phyloP scores from a whole-genome alignment of 139 green algal species.

The Coccomyxa sp. region DNA sequence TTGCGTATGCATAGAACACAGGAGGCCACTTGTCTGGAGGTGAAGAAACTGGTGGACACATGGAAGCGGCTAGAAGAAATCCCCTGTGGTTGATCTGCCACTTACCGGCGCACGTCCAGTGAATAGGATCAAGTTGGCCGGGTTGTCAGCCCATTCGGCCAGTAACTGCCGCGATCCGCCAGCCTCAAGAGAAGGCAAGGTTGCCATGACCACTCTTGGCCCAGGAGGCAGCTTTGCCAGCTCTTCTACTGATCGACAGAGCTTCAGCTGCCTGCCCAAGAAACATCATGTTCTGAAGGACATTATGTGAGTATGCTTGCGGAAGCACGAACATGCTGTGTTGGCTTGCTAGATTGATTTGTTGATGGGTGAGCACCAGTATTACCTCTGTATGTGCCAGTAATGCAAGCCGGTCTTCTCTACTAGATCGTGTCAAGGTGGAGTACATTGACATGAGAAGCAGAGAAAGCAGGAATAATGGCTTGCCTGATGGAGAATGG shows the following conservation, averaged over 20 bases:
- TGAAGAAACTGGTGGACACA: too few relatives aligned
- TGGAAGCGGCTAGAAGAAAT: too few relatives aligned
- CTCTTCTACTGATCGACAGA: constrained; percentile 44
- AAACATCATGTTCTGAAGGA: constrained; percentile 8
- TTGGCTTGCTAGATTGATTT: neutral
- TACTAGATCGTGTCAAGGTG: too few relatives aligned
- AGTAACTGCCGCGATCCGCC: constrained; percentile 72
- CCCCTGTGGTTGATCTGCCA: too few relatives aligned
- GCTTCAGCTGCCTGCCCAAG: constrained; percentile 39
- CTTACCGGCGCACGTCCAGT: constrained; percentile 12
- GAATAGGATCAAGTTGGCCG: constrained; percentile 76
- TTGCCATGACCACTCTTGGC: constrained; percentile 83
- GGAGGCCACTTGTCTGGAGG: too few relatives aligned
- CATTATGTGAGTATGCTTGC: neutral
- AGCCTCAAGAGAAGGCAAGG: constrained; percentile 51
- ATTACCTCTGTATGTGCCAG: too few relatives aligned
- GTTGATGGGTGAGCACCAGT: neutral
- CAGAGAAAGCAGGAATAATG: too few relatives aligned
- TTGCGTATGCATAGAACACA: too few relatives aligned
- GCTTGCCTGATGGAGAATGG: constrained; percentile 50
- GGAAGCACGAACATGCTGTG: neutral
- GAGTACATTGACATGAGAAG: too few relatives aligned
- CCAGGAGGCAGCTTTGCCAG: constrained; percentile 38
- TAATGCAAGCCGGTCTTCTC: too few relatives aligned
- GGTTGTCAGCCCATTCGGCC: constrained; percentile 70